phyloP scores from a whole-genome alignment of 192 early-diverging fungal species.

The Kappamyces sp. region DNA sequence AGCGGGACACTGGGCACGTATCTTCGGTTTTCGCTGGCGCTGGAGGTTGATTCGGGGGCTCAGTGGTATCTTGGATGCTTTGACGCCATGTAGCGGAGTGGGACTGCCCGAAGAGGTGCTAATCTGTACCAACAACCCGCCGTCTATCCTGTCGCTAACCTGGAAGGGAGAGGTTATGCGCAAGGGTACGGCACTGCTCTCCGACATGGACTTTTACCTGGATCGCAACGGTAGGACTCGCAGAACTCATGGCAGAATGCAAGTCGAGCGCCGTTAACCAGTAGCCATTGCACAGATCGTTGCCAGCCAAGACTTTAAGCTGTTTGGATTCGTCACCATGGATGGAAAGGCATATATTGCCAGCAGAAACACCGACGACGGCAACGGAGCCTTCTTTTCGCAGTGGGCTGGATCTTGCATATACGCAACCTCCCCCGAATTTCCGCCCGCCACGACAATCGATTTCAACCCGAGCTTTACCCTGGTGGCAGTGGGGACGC shows the following conservation, averaged over 20 bases:
- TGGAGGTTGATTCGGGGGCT: constrained; percentile 71
- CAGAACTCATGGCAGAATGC: constrained; percentile 6
- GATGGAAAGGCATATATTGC: constrained; percentile 63
- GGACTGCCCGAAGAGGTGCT: constrained; percentile 61
- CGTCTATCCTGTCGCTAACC: constrained; percentile 67
- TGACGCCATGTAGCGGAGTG: constrained; percentile 45
- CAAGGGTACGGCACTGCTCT: constrained; percentile 46
- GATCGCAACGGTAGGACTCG: constrained; percentile 20
- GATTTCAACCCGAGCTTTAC: constrained; percentile 66
- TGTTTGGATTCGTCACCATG: constrained; percentile 52
- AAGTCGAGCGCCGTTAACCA: constrained; percentile 9
- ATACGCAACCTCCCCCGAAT: constrained; percentile 27
- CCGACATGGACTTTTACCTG: constrained; percentile 44
- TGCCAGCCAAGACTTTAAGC: constrained; percentile 29
- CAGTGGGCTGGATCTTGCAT: constrained; percentile 4
- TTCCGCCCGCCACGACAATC: constrained; percentile 44
- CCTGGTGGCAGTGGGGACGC: constrained; percentile 61
- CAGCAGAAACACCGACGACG: neutral
- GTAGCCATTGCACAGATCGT: constrained; percentile 19
- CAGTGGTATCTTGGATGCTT: constrained; percentile 41
- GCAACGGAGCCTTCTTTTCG: neutral
- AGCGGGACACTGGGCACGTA: constrained; percentile 40
- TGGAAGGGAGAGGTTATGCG: constrained; percentile 63
- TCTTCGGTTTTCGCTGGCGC: constrained; percentile 59
- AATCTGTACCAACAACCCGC: constrained; percentile 58